Evolutionary conservation across 2,329 filamentous ascomycete species (phyloP), one percentile per base, ranked within the genome.

Genomic region (Claviceps pusilla): DNA sequence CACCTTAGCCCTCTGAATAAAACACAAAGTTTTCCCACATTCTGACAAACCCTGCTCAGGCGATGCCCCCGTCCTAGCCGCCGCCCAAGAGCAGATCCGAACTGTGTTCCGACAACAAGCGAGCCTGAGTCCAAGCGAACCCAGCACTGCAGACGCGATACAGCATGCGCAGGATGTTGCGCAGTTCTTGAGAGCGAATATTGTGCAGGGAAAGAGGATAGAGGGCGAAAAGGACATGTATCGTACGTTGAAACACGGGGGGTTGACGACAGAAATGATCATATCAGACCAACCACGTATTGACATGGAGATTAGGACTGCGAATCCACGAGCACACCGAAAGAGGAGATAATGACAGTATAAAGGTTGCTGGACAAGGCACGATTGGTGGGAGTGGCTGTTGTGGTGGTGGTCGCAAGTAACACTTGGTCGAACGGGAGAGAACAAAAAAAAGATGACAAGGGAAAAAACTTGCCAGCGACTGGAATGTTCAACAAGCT

Each of bases 241-340:
- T 61, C 79, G 85, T 87, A 72, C 55, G 83, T 74, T 19, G 35
- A 33, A 47, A 48, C 2, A 19, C 16, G n/a, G 28, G 28, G 31
- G 1, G 6, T 33, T 48, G 4, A 16, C 16, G 24, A 6, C 7
- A 48, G 35, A 5, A 4, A 19, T 24, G 2, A 33, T 43, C 12
- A 19, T 5, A 33, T 28, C 9, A 28, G 24, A 10, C 47, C 9
- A 48, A 52, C 52, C 56, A 47, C 14, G 11, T 45, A 50, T 42
- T 54, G 54, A 56, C 57, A 31, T 35, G 24, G 49, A 3, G 46
- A 29, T 45, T 61, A 96, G 89, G 86, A 66, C 72, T 97, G 55
- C 79, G 84, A 52, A 96, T 98, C 70, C 93, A 97, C 68, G 79
- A 95, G 57, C 74, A 95, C 59, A 98, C 86, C 35, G 91, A 98